These are phyloP conservation scores for Niveomyces coronatus DNA, from an alignment of 2,329 filamentous ascomycete genomes.

Conservation along the genomic window DNA sequence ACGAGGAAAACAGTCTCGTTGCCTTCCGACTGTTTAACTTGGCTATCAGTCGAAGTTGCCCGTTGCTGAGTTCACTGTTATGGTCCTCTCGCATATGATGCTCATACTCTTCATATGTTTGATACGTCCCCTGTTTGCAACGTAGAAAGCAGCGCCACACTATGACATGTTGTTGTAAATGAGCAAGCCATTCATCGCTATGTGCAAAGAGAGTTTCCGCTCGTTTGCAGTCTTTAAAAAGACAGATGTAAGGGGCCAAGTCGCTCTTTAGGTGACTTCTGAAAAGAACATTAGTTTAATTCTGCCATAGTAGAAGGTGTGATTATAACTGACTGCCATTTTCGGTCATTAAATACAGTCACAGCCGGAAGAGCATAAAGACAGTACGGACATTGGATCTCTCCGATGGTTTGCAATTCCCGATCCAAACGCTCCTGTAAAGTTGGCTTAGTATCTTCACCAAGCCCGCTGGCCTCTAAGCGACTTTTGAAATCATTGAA, in stretches of 20 bases:
- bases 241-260: neutral
- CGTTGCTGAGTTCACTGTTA: neutral
- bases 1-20: neutral
- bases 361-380: neutral
- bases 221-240: neutral
- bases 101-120: neutral
- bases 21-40: neutral
- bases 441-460: neutral
- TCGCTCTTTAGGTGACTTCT: neutral
- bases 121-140: neutral
- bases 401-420: neutral
- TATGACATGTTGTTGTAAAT: neutral
- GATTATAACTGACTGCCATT: conserved; percentile 2
- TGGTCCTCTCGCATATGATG: conserved; percentile 4
- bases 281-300: neutral
- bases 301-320: neutral
- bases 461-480: neutral
- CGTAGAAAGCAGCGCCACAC: conserved; percentile 3
- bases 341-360: neutral
- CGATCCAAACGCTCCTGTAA: neutral
- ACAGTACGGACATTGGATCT: conserved; percentile 4
- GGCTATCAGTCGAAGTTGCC: conserved; percentile 1
- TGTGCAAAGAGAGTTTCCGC: neutral
- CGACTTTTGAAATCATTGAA: neutral
- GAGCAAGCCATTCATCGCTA: neutral